phyloP scores from a whole-genome alignment of 352 stramenopile species.

The Aphanomyces invadans region DNA sequence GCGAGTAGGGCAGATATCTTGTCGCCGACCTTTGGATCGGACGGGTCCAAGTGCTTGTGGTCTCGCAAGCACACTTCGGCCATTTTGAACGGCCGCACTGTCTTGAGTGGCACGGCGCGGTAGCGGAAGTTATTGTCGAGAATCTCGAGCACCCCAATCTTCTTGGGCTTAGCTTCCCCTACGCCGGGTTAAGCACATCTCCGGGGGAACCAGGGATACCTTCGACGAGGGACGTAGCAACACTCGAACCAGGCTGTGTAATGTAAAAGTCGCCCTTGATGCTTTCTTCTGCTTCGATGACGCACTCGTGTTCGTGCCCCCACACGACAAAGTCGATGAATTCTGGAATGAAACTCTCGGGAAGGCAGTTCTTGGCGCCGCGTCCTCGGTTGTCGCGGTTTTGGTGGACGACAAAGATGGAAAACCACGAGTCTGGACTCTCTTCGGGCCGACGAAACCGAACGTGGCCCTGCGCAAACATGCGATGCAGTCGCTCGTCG shows the following conservation, averaged over 20 bases:
- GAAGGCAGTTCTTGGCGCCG: conserved; percentile 95
- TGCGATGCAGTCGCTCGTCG: conserved; percentile 96
- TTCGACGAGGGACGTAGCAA: conserved; percentile 92
- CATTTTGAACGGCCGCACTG: conserved; percentile 92
- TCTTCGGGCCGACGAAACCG: conserved; percentile 86
- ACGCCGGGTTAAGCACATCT: too few species aligned
- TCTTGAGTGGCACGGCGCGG: conserved; percentile 69
- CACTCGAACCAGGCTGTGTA: conserved; percentile 93
- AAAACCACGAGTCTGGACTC: conserved; percentile 89
- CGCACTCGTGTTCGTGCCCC: conserved; percentile 98
- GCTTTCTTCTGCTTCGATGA: conserved; percentile 90
- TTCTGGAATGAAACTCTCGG: conserved; percentile 96
- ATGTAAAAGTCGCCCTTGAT: conserved; percentile 95
- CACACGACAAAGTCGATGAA: conserved; percentile 98
- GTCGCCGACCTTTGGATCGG: conserved; percentile 79
- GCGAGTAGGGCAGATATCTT: conserved; percentile 64
- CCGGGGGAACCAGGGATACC: too few species aligned
- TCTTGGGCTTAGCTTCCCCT: conserved; percentile 33
- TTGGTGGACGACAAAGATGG: conserved; percentile 98
- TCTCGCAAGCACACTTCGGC: conserved; percentile 84
- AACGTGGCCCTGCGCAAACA: conserved; percentile 95
- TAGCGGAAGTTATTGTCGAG: conserved; percentile 86
- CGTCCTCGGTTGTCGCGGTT: conserved; percentile 92
- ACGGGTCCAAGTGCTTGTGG: conserved; percentile 83
- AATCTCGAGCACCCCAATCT: conserved; percentile 71